phyloP scores from a whole-genome alignment of 352 stramenopile species.

The Phytophthora pinifolia region DNA sequence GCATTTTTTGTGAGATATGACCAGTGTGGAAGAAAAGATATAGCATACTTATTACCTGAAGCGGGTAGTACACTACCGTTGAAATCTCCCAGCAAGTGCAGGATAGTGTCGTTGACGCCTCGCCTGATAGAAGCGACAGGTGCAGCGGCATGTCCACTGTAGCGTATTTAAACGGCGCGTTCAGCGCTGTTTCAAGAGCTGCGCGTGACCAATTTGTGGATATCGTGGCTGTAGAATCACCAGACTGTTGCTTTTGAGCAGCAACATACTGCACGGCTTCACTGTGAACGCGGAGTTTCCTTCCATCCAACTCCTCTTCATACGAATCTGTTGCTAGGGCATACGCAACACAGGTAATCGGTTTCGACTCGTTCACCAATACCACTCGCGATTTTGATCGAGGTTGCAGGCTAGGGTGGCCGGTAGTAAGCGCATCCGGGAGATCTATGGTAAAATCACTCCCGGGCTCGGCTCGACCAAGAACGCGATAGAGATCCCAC shows the following conservation, averaged over 20 bases:
- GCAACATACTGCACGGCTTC: slow-evolving; percentile 37
- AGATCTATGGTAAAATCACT: slow-evolving; percentile 79
- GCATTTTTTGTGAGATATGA: neutral
- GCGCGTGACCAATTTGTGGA: slow-evolving; percentile 72
- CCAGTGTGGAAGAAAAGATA: neutral
- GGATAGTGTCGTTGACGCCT: slow-evolving; percentile 28
- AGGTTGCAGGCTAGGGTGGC: slow-evolving; percentile 87
- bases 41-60: slow-evolving; percentile 61
- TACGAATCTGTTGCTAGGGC: slow-evolving; percentile 93
- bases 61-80: slow-evolving; percentile 70
- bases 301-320: slow-evolving; percentile 64
- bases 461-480: slow-evolving; percentile 56
- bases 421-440: slow-evolving; percentile 60
- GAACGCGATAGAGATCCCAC: slow-evolving; percentile 64
- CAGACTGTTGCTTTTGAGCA: slow-evolving; percentile 18
- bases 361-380: slow-evolving; percentile 92
- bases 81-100: slow-evolving; percentile 71
- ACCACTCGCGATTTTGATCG: slow-evolving; percentile 90
- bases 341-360: slow-evolving; percentile 95
- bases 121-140: slow-evolving; percentile 51
- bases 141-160: slow-evolving; percentile 62
- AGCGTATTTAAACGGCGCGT: slow-evolving; percentile 64
- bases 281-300: slow-evolving; percentile 61
- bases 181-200: slow-evolving; percentile 55
- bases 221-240: slow-evolving; percentile 23